Percentiles rank a stretch among this genome's conserved stretches.
Evolutionary conservation across 805 yeast species (phyloP).

Genomic region (Metschnikowia kofuensis): DNA sequence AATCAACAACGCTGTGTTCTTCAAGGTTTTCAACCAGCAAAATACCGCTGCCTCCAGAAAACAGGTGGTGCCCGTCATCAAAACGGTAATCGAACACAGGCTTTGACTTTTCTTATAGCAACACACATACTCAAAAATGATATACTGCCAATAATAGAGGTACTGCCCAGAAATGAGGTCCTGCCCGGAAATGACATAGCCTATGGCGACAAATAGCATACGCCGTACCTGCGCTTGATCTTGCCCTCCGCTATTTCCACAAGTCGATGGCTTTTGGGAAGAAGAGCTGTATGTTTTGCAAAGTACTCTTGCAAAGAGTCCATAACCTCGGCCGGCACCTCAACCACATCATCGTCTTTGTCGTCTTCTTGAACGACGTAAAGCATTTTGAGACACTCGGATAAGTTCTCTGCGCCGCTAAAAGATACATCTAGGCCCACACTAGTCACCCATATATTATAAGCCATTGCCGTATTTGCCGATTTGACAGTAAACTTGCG

Average conservation of each 20-base stretch:
- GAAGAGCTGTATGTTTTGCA: conserved; percentile 2
- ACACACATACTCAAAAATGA: background rate
- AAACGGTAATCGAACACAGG: conserved; percentile 26
- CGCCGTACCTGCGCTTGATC: conserved; percentile 13
- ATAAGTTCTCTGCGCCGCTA: conserved; percentile 10
- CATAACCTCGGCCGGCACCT: conserved; percentile 11
- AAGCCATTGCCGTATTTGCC: conserved; percentile 11
- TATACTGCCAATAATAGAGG: too few species aligned
- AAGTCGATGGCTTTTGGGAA: conserved; percentile 6
- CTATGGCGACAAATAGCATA: conserved; percentile 25
- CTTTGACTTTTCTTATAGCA: background rate
- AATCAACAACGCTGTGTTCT: conserved; percentile 10
- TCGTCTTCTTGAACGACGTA: conserved; percentile 16
- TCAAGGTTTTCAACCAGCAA: conserved; percentile 41
- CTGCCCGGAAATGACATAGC: too few species aligned
- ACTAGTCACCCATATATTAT: conserved; percentile 35
- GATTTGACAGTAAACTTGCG: conserved; percentile 28
- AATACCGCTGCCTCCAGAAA: conserved; percentile 72
- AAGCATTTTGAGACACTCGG: conserved; percentile 30
- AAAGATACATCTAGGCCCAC: conserved; percentile 31
- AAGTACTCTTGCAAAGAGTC: conserved; percentile 8
- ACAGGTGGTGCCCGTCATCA: conserved; percentile 72
- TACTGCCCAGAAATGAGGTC: too few species aligned
- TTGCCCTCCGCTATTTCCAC: conserved; percentile 13
- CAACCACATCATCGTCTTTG: conserved; percentile 14